Evolutionary conservation across 352 stramenopile genomes (phyloP).

Genomic region (Pythium volutum): DNA sequence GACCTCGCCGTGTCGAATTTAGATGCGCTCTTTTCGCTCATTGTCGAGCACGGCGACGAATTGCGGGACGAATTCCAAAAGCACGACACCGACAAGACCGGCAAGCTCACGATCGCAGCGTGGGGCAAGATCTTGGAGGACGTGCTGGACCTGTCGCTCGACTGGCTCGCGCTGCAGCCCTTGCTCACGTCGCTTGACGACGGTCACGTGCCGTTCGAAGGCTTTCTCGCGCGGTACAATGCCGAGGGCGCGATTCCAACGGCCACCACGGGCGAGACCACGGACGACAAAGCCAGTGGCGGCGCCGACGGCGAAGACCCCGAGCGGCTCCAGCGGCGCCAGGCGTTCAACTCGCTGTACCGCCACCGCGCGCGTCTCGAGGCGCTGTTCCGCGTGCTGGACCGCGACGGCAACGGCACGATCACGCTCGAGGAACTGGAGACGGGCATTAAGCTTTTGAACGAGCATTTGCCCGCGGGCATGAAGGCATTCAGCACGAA

Average conservation of each 20-base stretch:
- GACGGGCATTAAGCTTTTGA: slow-evolving; percentile 76
- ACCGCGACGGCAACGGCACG: slow-evolving; percentile 78
- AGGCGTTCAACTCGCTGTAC: slow-evolving; percentile 82
- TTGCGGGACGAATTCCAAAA: slow-evolving; percentile 63
- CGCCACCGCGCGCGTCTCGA: slow-evolving; percentile 76
- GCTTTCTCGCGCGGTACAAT: slow-evolving; percentile 80
- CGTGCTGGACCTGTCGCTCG: slow-evolving; percentile 71
- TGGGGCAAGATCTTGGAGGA: slow-evolving; percentile 78
- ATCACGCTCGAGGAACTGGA: slow-evolving; percentile 83
- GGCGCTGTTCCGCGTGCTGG: slow-evolving; percentile 79
- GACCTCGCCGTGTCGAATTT: slow-evolving; percentile 82
- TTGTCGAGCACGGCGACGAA: slow-evolving; percentile 68
- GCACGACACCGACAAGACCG: slow-evolving; percentile 36
- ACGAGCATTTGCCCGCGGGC: slow-evolving; percentile 65
- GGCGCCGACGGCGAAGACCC: slow-evolving; percentile 26
- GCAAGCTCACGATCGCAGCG: slow-evolving; percentile 40
- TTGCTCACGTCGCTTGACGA: slow-evolving; percentile 75
- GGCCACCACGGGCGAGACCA: background rate
- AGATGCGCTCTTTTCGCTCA: slow-evolving; percentile 83
- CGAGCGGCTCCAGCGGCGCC: slow-evolving; percentile 50
- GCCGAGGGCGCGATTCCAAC: slow-evolving; percentile 35
- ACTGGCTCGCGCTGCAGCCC: slow-evolving; percentile 75
- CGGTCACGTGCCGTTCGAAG: slow-evolving; percentile 61
- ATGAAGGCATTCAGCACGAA: slow-evolving; percentile 71
- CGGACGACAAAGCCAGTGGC: background rate